These are phyloP conservation scores for Aschersonia sp. DNA, from an alignment of 2,329 filamentous ascomycete species.

Conservation along the genomic window DNA sequence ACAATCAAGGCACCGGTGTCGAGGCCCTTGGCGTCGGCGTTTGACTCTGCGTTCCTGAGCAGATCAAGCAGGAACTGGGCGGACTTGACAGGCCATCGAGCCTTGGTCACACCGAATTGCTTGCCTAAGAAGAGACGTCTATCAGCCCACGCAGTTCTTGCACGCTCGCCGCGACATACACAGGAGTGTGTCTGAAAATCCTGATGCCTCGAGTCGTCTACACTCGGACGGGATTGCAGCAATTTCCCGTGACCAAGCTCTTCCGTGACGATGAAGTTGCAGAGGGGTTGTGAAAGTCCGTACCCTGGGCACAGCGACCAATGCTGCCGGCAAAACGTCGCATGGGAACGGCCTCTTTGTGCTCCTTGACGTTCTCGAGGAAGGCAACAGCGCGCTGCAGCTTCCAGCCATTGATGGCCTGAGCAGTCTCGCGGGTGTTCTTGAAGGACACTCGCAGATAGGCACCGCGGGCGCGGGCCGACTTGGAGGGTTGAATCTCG, in stretches of 20 bases:
- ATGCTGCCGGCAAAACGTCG: slow-evolving; percentile 92
- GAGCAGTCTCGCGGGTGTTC: slow-evolving; percentile 99
- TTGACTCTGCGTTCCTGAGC: slow-evolving; percentile 94
- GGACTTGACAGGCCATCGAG: slow-evolving; percentile 98
- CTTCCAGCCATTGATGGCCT: slow-evolving; percentile 99
- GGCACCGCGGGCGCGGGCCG: slow-evolving; percentile 92
- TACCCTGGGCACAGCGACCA: slow-evolving; percentile 95
- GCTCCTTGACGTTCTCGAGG: slow-evolving; percentile 94
- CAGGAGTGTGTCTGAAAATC: too few species aligned
- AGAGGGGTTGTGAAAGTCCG: slow-evolving; percentile 19
- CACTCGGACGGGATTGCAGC: too few species aligned
- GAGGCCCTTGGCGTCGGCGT: slow-evolving; percentile 92
- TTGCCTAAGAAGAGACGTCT: slow-evolving; percentile 53
- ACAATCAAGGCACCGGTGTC: slow-evolving; percentile 95
- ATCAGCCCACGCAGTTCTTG: slow-evolving; percentile 9
- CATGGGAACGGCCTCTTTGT: slow-evolving; percentile 97
- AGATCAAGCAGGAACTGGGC: slow-evolving; percentile 96
- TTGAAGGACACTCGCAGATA: slow-evolving; percentile 99
- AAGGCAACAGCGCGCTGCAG: slow-evolving; percentile 86
- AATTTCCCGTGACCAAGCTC: too few species aligned
- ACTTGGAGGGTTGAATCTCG: slow-evolving; percentile 78
- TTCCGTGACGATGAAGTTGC: too few species aligned
- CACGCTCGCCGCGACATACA: too few species aligned
- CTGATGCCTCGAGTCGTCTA: too few species aligned
- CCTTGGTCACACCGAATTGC: slow-evolving; percentile 94